Percentiles rank a stretch among this genome's conserved stretches.
phyloP scores from a whole-genome alignment of 1,139 yeast genomes.

The Entelexis sorbosivorans region DNA sequence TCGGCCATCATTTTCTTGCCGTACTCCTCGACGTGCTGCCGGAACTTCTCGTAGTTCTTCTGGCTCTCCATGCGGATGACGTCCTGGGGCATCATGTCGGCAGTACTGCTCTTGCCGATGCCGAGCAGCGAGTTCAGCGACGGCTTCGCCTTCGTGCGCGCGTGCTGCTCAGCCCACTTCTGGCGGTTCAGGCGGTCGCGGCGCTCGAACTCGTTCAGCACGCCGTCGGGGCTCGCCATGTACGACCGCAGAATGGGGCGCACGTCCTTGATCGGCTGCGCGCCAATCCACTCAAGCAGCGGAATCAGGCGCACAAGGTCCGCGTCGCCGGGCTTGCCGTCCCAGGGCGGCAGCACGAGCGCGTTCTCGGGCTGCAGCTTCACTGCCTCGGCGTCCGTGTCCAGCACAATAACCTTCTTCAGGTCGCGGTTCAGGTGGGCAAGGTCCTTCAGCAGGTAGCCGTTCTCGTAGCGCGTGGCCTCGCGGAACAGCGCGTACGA shows the following conservation, averaged over 20 bases:
- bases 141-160: constrained; percentile 26
- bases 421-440: constrained; percentile 83
- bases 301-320: constrained; percentile 72
- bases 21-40: constrained; percentile 73
- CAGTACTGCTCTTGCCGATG: constrained; percentile 34
- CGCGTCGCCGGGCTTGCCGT: constrained; percentile 69
- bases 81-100: constrained; percentile 84
- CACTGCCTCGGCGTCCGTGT: constrained; percentile 61
- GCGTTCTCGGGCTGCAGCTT: constrained; percentile 89
- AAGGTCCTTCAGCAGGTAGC: constrained; percentile 64
- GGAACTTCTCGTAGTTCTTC: constrained; percentile 74
- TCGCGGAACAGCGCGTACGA: constrained; percentile 84
- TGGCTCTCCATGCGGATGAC: constrained; percentile 87
- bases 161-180: constrained; percentile 45
- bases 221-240: constrained; percentile 44
- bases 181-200: constrained; percentile 70
- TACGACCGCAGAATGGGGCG: constrained; percentile 76
- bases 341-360: constrained; percentile 73
- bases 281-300: constrained; percentile 86
- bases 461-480: constrained; percentile 83
- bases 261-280: constrained; percentile 81
- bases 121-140: constrained; percentile 30
- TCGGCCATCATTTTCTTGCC: constrained; percentile 76
- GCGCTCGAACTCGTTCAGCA: constrained; percentile 66
- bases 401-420: constrained; percentile 67